These are phyloP conservation scores for Hypomontagnella submonticulosa DNA, from an alignment of 495 filamentous ascomycete species.

Conservation along the genomic window DNA sequence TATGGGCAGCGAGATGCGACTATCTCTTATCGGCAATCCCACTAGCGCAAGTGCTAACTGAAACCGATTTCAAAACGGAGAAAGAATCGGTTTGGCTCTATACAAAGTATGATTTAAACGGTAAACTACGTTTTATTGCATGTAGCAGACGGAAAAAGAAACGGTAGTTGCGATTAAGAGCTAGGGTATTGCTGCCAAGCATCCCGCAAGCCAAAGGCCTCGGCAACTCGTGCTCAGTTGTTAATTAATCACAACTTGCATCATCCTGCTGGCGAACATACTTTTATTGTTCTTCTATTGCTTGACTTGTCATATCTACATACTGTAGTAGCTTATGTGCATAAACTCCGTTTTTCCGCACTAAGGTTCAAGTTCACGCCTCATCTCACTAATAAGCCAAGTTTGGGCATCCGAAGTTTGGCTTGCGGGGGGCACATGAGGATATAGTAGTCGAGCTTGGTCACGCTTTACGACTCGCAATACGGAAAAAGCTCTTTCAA, in stretches of 20 bases:
- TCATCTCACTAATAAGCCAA: neutral
- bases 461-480: neutral
- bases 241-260: constrained; percentile 26
- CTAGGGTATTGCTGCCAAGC: constrained; percentile 30
- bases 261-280: constrained; percentile 2
- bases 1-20: neutral
- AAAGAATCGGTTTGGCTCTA: too few relatives aligned
- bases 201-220: constrained; percentile 35
- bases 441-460: neutral
- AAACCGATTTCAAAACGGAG: too few relatives aligned
- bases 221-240: constrained; percentile 34
- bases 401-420: constrained; percentile 13
- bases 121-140: neutral
- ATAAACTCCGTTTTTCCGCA: neutral
- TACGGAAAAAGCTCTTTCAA: neutral
- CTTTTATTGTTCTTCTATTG: constrained; percentile 5
- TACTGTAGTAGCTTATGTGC: neutral
- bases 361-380: neutral
- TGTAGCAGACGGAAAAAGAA: too few relatives aligned
- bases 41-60: too few relatives aligned
- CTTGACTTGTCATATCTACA: neutral
- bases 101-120: too few relatives aligned
- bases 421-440: constrained; percentile 1
- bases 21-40: too few relatives aligned
- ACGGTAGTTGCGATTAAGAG: too few relatives aligned